These are phyloP conservation scores for Helicostylum pulchrum DNA, from an alignment of 192 early-diverging fungal species.

Conservation along the genomic window DNA sequence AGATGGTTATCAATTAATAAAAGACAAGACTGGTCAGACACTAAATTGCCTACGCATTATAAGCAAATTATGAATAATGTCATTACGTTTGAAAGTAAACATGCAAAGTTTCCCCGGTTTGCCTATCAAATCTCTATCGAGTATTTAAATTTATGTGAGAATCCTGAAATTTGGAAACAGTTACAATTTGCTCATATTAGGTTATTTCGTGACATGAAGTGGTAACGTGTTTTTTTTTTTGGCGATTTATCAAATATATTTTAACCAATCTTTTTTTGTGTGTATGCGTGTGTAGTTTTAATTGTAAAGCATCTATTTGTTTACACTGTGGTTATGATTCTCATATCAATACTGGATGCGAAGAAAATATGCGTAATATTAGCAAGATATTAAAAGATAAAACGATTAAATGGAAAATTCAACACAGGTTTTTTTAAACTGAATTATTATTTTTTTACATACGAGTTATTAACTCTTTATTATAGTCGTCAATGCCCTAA, in stretches of 20 bases:
- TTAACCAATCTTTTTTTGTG: not conserved
- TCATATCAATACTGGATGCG: not conserved
- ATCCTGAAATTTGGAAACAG: constrained; percentile 51
- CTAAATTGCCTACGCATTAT: constrained; percentile 10
- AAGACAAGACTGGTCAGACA: constrained; percentile 11
- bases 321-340: constrained; percentile 5
- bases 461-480: no score
- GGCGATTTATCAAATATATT: not conserved
- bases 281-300: not conserved
- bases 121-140: constrained; percentile 4
- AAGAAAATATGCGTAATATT: not conserved
- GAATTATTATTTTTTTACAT: no score
- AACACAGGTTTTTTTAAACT: not conserved
- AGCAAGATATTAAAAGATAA: not conserved
- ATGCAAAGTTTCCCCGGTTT: not conserved
- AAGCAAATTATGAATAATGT: constrained; percentile 8
- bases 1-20: constrained; percentile 6
- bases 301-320: not conserved
- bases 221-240: constrained; percentile 29
- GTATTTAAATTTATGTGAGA: constrained; percentile 12
- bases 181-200: constrained; percentile 56
- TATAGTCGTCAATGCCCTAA: constrained; percentile 53
- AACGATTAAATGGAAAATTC: not conserved
- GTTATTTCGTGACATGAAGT: constrained; percentile 45
- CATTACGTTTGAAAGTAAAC: not conserved